Evolutionary conservation across 306 rosid species (phyloP).

Genomic region (Vachellia collinsii): DNA sequence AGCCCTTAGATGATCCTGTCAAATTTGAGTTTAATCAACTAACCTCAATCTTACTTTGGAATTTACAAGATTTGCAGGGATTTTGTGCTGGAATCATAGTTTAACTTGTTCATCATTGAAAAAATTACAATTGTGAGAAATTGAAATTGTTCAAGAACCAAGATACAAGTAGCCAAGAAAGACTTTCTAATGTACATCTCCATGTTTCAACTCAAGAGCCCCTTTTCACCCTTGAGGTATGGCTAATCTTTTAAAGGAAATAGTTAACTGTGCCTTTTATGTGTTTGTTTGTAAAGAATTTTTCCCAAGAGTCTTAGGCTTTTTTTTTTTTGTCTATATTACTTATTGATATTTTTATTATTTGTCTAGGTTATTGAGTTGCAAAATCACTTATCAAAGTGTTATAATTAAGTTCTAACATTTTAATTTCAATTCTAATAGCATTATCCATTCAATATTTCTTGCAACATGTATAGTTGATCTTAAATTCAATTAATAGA

Average conservation of each 20-base stretch:
- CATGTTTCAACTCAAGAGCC: not conserved
- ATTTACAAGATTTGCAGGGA: not conserved
- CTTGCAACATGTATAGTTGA: no score
- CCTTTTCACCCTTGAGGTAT: conserved; percentile 15
- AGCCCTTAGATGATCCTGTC: not conserved
- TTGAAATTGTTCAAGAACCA: not conserved
- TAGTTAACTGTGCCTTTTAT: not conserved
- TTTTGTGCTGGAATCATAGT: not conserved
- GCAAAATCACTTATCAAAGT: no score
- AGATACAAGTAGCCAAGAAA: not conserved
- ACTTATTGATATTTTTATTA: no score
- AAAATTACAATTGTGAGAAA: not conserved
- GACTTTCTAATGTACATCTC: not conserved
- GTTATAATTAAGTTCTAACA: no score
- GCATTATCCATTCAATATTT: no score
- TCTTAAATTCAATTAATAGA: no score
- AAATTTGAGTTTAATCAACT: not conserved
- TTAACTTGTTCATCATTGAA: not conserved
- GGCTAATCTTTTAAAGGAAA: not conserved
- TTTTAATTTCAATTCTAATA: no score
- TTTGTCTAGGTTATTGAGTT: no score
- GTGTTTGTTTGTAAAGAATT: no score
- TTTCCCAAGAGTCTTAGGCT: no score
- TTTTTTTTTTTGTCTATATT: no score
- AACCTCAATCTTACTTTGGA: not conserved